Percentiles rank a stretch among this genome's conserved stretches.
Evolutionary conservation across 345 rosid species (phyloP).

Genomic region (Pistacia vera): DNA sequence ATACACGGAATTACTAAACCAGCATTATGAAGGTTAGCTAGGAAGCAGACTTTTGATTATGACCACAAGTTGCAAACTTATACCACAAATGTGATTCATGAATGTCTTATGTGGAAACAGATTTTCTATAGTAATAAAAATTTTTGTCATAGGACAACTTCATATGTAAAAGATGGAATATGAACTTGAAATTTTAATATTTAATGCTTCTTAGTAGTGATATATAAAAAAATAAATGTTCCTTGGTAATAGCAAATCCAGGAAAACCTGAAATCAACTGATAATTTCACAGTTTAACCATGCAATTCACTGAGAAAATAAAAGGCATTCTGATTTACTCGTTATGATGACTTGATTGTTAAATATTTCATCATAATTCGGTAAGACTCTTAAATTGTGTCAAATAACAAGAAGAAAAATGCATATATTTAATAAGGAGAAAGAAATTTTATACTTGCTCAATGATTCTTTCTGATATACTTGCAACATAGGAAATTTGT

Average conservation of each 20-base stretch:
- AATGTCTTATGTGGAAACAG: background rate
- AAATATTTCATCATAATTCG: background rate
- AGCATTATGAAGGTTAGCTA: constrained; percentile 7
- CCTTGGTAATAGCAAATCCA: background rate
- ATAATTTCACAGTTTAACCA: background rate
- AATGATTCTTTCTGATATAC: background rate
- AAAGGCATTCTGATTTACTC: background rate
- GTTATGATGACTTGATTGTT: background rate
- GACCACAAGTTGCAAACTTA: background rate
- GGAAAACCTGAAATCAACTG: background rate
- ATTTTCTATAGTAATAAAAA: background rate
- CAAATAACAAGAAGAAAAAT: background rate
- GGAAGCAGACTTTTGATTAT: background rate
- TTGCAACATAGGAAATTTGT: background rate
- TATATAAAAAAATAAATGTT: background rate
- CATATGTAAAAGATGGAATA: background rate
- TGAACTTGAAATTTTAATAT: background rate
- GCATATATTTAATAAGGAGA: background rate
- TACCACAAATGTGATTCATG: background rate
- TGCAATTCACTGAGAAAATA: background rate
- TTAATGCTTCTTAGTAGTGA: background rate
- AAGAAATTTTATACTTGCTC: background rate
- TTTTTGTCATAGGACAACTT: background rate
- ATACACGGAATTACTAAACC: background rate
- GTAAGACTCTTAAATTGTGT: background rate